Evolutionary conservation across 257 asterid genomes (phyloP).

Genomic region (Salvia rosmarinus): DNA sequence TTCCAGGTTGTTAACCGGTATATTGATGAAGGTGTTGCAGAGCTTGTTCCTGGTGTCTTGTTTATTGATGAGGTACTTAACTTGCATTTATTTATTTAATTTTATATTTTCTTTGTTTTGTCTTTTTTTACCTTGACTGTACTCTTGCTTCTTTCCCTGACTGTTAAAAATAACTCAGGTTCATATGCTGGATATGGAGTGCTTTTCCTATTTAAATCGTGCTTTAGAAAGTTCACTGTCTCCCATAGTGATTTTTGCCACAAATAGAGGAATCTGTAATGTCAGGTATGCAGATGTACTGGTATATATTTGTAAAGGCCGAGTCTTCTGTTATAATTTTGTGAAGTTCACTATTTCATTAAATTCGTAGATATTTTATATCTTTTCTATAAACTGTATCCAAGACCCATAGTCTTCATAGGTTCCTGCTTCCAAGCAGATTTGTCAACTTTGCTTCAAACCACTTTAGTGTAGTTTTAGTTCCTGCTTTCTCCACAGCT

Average conservation of each 20-base stretch:
- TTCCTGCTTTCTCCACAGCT: not conserved
- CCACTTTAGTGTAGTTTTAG: too few species aligned
- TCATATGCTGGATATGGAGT: conserved; percentile 96
- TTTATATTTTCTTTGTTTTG: not conserved
- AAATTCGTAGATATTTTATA: not conserved
- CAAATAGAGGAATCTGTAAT: conserved; percentile 86
- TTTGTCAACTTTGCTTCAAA: too few species aligned
- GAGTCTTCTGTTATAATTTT: not conserved
- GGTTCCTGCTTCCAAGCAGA: too few species aligned
- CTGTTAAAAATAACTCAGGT: conserved; percentile 51
- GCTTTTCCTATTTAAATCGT: conserved; percentile 88
- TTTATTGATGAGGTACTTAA: conserved; percentile 81
- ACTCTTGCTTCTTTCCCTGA: conserved; percentile 15
- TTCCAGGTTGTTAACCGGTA: conserved; percentile 88
- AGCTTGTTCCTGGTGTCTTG: conserved; percentile 95
- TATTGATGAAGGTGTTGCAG: conserved; percentile 93
- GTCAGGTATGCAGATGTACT: conserved; percentile 60
- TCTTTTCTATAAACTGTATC: not conserved
- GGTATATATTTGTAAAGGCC: not conserved
- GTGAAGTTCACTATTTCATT: not conserved
- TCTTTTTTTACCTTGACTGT: not conserved
- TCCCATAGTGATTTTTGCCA: conserved; percentile 93
- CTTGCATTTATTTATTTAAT: not conserved
- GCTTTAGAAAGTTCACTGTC: conserved; percentile 87
- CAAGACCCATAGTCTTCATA: not conserved